phyloP scores from a whole-genome alignment of 2,329 filamentous ascomycete genomes.

The Paramyrothecium sp. region DNA sequence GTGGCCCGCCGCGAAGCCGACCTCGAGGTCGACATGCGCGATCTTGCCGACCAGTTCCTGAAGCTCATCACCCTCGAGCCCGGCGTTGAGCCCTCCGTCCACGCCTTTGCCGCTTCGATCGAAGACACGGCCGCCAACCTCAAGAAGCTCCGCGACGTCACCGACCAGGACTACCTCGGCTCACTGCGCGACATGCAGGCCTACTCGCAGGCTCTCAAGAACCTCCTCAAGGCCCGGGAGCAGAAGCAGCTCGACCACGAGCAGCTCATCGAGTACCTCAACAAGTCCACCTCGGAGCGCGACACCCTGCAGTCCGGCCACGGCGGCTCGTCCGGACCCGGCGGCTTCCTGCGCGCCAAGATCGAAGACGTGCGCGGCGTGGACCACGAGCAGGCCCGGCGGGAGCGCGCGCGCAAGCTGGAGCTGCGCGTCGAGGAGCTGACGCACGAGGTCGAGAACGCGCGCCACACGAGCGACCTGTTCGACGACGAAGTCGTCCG shows the following conservation, averaged over 20 bases:
- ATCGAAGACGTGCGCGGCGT: conserved; percentile 96
- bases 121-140: conserved; percentile 80
- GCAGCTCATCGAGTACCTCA: conserved; percentile 91
- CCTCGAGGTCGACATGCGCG: conserved; percentile 82
- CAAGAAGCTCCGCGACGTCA: conserved; percentile 80
- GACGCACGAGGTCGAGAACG: conserved; percentile 82
- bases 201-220: conserved; percentile 84
- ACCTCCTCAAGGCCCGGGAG: conserved; percentile 87
- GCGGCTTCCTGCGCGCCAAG: conserved; percentile 86
- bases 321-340: conserved; percentile 63
- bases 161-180: conserved; percentile 93
- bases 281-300: conserved; percentile 83
- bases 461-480: conserved; percentile 82
- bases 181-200: conserved; percentile 93
- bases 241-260: conserved; percentile 98
- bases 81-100: conserved; percentile 77
- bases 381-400: conserved; percentile 87
- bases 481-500: conserved; percentile 96
- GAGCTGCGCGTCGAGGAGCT: conserved; percentile 92
- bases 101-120: conserved; percentile 82
- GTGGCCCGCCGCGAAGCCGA: conserved; percentile 87
- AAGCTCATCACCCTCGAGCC: conserved; percentile 88
- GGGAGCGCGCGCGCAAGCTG: conserved; percentile 84
- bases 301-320: conserved; percentile 72
- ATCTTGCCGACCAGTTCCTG: conserved; percentile 92